Conservation (phyloP, 768 basidiomycete genomes). For the Pleurotus platypus region DNA sequence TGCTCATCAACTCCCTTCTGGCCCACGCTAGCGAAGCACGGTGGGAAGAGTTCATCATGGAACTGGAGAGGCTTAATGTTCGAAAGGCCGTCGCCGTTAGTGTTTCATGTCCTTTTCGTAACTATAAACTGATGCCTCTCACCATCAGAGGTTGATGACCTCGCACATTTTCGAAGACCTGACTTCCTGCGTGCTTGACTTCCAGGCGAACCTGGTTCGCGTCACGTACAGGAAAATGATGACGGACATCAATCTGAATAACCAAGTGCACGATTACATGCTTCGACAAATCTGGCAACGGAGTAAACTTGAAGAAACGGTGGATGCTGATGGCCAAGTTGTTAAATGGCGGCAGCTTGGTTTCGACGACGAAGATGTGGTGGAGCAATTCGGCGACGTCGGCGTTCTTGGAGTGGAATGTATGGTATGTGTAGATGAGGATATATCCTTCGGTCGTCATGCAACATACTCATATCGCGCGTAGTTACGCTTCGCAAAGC, state of each 20-base stretch:
- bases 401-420: constrained; percentile 83
- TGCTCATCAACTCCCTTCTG: constrained; percentile 84
- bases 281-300: constrained; percentile 68
- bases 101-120: constrained; percentile 11
- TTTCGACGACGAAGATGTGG: constrained; percentile 71
- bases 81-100: constrained; percentile 80
- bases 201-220: constrained; percentile 81
- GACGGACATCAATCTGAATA: constrained; percentile 66
- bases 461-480: neutral
- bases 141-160: constrained; percentile 71
- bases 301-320: constrained; percentile 52
- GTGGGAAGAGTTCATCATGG: constrained; percentile 77
- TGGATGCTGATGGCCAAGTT: constrained; percentile 41
- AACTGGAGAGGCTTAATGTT: constrained; percentile 73
- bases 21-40: constrained; percentile 72
- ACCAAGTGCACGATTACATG: constrained; percentile 51
- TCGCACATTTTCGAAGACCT: constrained; percentile 78
- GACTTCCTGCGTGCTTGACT: constrained; percentile 80
- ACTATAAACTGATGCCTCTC: constrained; percentile 2
- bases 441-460: neutral
- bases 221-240: constrained; percentile 80
- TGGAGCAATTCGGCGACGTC: constrained; percentile 72
- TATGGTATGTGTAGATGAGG: constrained; percentile 45
- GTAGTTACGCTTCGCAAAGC: constrained; percentile 64
- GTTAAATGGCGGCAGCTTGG: constrained; percentile 79